A percentile compares a stretch with the other conserved stretches of the same genome.
Evolutionary conservation across 164 flowering plant genomes (phyloP).

Genomic region (Berberis vulgaris): DNA sequence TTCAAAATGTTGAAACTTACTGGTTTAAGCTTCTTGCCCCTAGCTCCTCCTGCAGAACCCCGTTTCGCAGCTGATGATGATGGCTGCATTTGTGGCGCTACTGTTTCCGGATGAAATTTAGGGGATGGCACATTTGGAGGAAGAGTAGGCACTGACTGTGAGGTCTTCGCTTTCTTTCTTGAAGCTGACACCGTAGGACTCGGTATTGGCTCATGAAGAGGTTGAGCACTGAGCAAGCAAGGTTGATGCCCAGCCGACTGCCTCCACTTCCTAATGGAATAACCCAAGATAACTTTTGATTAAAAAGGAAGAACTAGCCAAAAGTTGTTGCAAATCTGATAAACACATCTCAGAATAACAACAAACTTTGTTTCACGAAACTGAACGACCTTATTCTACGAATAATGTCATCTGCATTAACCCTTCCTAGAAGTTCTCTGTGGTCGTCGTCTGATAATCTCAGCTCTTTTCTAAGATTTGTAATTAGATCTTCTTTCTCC

Average conservation of each 20-base stretch:
- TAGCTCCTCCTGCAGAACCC: slow-evolving; percentile 5
- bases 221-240: slow-evolving; percentile 8
- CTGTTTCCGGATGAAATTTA: slow-evolving; percentile 1
- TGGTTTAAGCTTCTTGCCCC: slow-evolving; percentile 7
- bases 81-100: slow-evolving; percentile 6
- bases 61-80: slow-evolving; percentile 10
- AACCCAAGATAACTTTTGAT: neutral
- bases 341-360: neutral
- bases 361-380: neutral
- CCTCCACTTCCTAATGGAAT: slow-evolving; percentile 7
- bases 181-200: slow-evolving; percentile 9
- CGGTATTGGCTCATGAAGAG: slow-evolving; percentile 6
- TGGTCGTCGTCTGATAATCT: slow-evolving; percentile 9
- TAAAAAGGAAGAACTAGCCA: neutral
- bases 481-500: slow-evolving; percentile 7
- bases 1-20: neutral
- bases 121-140: slow-evolving; percentile 6
- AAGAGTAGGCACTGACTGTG: neutral
- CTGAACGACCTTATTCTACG: slow-evolving; percentile 6
- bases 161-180: slow-evolving; percentile 7
- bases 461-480: slow-evolving; percentile 8
- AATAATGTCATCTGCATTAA: slow-evolving; percentile 10
- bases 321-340: neutral
- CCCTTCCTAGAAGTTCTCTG: slow-evolving; percentile 9
- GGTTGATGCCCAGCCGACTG: slow-evolving; percentile 3